phyloP scores from a whole-genome alignment of 805 yeast genomes.

The Myxozyma sirexii region DNA sequence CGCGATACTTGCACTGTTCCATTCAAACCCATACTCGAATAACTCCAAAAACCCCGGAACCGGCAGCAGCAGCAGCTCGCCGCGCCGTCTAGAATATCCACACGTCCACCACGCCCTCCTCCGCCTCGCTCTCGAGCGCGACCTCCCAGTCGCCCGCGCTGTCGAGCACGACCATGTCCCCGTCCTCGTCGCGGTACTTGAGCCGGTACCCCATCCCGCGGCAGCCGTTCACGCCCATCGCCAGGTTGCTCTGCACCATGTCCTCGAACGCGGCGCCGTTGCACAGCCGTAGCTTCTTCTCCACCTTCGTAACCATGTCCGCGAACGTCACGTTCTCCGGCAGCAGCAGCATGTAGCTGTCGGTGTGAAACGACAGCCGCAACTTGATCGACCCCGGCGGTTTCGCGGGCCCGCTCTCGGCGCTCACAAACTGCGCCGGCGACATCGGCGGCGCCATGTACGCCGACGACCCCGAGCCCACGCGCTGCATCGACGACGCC shows the following conservation, averaged over 20 bases:
- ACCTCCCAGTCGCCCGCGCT: slow-evolving; percentile 32
- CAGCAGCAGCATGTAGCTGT: slow-evolving; percentile 65
- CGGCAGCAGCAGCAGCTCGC: neutral
- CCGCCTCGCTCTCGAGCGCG: slow-evolving; percentile 24
- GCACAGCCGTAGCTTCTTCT: slow-evolving; percentile 56
- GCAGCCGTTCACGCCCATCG: slow-evolving; percentile 8
- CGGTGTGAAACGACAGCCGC: slow-evolving; percentile 42
- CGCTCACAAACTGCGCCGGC: neutral
- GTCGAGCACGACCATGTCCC: slow-evolving; percentile 65
- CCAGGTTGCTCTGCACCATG: slow-evolving; percentile 32
- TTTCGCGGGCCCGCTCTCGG: slow-evolving; percentile 7
- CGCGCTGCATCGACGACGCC: slow-evolving; percentile 16
- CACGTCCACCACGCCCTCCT: slow-evolving; percentile 29
- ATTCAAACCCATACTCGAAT: too few species aligned
- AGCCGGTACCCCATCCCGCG: slow-evolving; percentile 46
- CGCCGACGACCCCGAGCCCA: slow-evolving; percentile 1
- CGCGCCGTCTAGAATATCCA: slow-evolving; percentile 12
- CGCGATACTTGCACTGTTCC: too few species aligned
- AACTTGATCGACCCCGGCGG: slow-evolving; percentile 40
- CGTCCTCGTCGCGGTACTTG: slow-evolving; percentile 91
- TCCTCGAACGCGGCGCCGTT: slow-evolving; percentile 49
- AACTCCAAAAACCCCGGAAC: slow-evolving; percentile 1
- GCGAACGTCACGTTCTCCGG: slow-evolving; percentile 54
- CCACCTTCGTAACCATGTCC: slow-evolving; percentile 60
- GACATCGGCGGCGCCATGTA: neutral